Evolutionary conservation across 1,284 basidiomycete species (phyloP).

Genomic region (Marasmius sp.): DNA sequence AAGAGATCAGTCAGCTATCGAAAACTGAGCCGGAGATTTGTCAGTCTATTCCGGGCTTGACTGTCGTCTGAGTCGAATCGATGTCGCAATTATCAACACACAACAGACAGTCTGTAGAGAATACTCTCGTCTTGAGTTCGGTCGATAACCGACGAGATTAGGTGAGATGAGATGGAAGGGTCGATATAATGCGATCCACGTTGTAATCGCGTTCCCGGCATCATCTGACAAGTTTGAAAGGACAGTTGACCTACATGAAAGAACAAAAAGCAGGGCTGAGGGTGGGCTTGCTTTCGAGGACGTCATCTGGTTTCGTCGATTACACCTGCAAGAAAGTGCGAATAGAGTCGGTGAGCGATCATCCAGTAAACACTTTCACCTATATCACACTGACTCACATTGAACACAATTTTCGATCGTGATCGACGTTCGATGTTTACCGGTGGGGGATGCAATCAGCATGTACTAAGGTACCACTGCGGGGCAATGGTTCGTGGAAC

Average conservation of each 20-base stretch:
- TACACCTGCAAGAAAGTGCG: neutral
- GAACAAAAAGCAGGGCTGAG: neutral
- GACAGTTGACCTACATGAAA: neutral
- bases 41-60: neutral
- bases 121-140: neutral
- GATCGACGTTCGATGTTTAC: neutral
- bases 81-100: neutral
- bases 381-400: neutral
- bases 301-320: neutral
- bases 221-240: too few relatives aligned
- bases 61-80: neutral
- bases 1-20: neutral
- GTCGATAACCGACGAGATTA: neutral
- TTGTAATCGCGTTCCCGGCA: too few relatives aligned
- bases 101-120: neutral
- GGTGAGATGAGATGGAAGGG: neutral
- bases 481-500: neutral
- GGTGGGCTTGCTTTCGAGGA: neutral
- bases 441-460: neutral
- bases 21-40: neutral
- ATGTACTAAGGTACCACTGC: neutral
- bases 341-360: neutral
- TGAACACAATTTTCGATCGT: neutral
- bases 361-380: neutral
- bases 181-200: too few relatives aligned